phyloP scores from a whole-genome alignment of 306 rosid species.

The Alnus rubra region DNA sequence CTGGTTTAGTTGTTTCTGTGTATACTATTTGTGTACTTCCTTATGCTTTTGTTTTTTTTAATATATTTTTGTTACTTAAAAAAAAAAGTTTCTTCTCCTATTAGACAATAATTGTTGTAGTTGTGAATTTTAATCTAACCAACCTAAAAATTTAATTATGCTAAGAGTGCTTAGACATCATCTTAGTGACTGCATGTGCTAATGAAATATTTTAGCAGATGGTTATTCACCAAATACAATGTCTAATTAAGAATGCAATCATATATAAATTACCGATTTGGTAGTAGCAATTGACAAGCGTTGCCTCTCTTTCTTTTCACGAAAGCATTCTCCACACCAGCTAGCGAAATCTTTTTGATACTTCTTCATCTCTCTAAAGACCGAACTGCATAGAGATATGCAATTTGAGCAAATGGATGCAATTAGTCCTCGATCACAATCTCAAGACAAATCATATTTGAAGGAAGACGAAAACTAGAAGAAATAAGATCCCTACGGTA shows the following conservation, averaged over 20 bases:
- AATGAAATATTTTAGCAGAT: constrained; percentile 9
- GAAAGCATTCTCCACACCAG: constrained; percentile 64
- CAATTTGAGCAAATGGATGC: background rate
- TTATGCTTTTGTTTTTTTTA: no score
- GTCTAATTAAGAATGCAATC: constrained; percentile 17
- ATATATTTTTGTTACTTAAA: no score
- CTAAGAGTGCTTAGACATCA: background rate
- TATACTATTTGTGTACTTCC: no score
- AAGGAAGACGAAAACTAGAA: background rate
- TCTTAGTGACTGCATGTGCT: constrained; percentile 7
- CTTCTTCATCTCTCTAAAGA: constrained; percentile 56
- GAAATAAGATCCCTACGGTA: background rate
- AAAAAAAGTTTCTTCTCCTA: background rate
- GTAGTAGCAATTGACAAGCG: constrained; percentile 40
- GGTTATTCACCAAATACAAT: constrained; percentile 7
- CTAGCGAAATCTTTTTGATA: constrained; percentile 53
- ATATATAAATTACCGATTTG: constrained; percentile 39
- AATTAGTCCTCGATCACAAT: constrained; percentile 2
- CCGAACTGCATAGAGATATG: constrained; percentile 44
- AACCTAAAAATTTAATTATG: background rate
- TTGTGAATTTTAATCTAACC: background rate
- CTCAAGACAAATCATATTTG: background rate
- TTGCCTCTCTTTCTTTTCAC: constrained; percentile 49
- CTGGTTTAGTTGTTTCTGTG: no score
- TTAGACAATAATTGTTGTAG: background rate